Conservation (phyloP, 2,329 filamentous ascomycete species). For the Pestalotiopsis sp. region DNA sequence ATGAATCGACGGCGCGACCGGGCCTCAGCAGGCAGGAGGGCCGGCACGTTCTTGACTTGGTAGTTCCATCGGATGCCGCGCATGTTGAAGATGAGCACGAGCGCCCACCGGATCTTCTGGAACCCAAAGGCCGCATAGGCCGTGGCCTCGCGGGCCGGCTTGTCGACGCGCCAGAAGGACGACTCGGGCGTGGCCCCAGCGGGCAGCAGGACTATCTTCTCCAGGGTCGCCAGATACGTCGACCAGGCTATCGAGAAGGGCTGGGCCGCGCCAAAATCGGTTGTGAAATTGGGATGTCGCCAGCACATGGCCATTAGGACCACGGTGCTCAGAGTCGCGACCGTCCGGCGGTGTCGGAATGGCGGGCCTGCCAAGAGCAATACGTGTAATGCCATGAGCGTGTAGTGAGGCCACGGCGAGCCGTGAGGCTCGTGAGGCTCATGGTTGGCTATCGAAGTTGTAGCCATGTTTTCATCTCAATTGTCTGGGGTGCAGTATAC, state of each 20-base stretch:
- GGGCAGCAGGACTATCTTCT: background rate
- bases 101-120: background rate
- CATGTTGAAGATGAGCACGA: background rate
- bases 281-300: background rate
- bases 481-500: too few relatives aligned
- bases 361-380: background rate
- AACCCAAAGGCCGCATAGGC: background rate
- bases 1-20: background rate
- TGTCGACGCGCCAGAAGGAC: background rate
- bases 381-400: background rate
- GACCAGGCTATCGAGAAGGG: slow-evolving; percentile 7
- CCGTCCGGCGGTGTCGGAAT: background rate
- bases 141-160: background rate
- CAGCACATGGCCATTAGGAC: background rate
- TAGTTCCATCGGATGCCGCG: background rate
- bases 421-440: background rate
- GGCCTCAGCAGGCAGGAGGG: background rate
- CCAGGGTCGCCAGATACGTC: background rate
- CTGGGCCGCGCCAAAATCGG: background rate
- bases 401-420: background rate
- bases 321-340: background rate
- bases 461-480: too few relatives aligned
- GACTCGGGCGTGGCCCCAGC: background rate
- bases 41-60: background rate
- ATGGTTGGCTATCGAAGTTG: background rate